phyloP scores from a whole-genome alignment of 768 basidiomycete genomes.

The Amyloporia xantha region DNA sequence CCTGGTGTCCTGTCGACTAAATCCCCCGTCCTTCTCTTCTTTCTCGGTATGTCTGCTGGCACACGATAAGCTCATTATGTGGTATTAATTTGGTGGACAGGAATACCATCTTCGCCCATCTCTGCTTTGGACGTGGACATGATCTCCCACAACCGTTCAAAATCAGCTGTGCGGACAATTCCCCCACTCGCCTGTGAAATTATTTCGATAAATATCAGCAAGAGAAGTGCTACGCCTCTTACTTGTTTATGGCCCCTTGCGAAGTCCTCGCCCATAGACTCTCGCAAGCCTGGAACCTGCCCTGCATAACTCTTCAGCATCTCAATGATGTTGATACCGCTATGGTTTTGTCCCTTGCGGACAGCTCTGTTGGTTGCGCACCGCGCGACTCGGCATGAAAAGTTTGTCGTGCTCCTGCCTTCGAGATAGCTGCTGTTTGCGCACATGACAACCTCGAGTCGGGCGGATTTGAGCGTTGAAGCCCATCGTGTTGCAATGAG shows the following conservation, averaged over 20 bases:
- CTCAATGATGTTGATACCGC: conserved; percentile 30
- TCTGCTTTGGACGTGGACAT: conserved; percentile 9
- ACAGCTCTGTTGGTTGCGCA: conserved; percentile 23
- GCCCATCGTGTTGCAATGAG: conserved; percentile 44
- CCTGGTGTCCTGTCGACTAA: neutral
- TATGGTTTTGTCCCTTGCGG: neutral
- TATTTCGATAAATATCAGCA: neutral
- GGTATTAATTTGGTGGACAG: neutral
- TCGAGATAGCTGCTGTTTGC: conserved; percentile 32
- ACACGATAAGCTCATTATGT: neutral
- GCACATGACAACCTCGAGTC: conserved; percentile 28
- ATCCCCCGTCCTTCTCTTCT: conserved; percentile 11
- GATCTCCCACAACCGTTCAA: conserved; percentile 21
- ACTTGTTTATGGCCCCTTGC: conserved; percentile 37
- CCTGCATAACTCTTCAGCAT: conserved; percentile 33
- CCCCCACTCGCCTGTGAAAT: conserved; percentile 39
- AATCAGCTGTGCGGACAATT: conserved; percentile 28
- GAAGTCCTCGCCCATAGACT: conserved; percentile 38
- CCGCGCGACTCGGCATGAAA: conserved; percentile 36
- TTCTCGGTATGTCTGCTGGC: conserved; percentile 2
- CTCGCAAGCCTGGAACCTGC: conserved; percentile 25
- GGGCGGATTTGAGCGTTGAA: conserved; percentile 28
- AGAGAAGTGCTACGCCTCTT: neutral
- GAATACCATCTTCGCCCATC: neutral
- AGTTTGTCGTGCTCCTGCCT: conserved; percentile 30